Base-by-base conservation (phyloP, 2,329 filamentous ascomycete genomes). In the Sclerotinia sclerotiorum region DNA sequence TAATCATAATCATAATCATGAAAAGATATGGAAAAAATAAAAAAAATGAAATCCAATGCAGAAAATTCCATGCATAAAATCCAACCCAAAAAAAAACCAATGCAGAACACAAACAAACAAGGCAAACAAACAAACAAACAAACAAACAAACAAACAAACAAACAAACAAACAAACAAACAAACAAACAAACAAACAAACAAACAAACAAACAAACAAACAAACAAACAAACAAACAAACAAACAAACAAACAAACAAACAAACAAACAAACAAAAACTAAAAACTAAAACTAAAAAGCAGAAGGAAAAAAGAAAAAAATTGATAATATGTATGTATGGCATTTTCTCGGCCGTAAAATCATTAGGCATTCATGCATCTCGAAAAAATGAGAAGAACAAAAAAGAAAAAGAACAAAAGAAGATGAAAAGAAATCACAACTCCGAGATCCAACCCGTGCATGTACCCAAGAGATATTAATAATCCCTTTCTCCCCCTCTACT, bases 401-500 rank as follows among this genome's bases (percentile, higher is more conserved):
- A 4, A 24, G 6, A 64, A 55, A 42, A 42, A 3, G 10, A 27
- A 0, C 2, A 39, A 13, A 42, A n/a, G 13, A 13, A 32, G 11
- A 42, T 17, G 21, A 27, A 64, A 54, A 19, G 19, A 52, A 35
- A 17, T 21, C 27, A n/a, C 19, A 15, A 11, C 15, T 7, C 61
- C 49, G 10, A 42, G 13, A 64, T 55, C 15, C 32, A 21, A 44
- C 5, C 24, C 24, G 19, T 56, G 35, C 6, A n/a, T 56, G 10
- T 15, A 7, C 24, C 6, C 3, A 44, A 32, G 17, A 32, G 29
- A n/a, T 44, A 21, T 21, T 65, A 63, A 39, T 63, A n/a, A 57
- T 65, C 63, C 21, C 27, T 66, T n/a, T 65, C 62, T 19, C 64
- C 32, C 4, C 42, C 54, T 15, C 27, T 7, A 15, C 64, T 66